Evolutionary conservation across 306 rosid species (phyloP), one percentile per base, ranked within the genome.

Genomic region (Quercus glauca): DNA sequence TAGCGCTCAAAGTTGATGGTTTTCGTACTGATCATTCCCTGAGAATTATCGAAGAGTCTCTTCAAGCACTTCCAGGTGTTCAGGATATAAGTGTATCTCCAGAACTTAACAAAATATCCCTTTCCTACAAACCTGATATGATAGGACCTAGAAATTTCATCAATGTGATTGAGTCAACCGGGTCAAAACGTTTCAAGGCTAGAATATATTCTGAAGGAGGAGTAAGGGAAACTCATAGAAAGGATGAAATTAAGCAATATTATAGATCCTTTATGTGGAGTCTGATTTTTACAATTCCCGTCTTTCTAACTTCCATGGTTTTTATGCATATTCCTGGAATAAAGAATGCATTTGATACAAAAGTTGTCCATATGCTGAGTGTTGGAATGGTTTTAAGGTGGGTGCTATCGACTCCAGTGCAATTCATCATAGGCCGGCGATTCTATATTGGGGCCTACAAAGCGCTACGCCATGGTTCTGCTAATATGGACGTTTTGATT

Each of bases 401-500:
- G 87, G 88, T 88, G 35, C 84, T 93, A 29, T 71, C 95, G 0
- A 91, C 93, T 4, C 97, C 93, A 3, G 92, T 93, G 1, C 97
- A 93, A 78, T 91, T 93, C 55, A 71, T 90, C 82, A 84, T 91
- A 18, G 98, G 98, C 2, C 76, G 87, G 72, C 83, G 97, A 78
- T 93, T 93, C 79, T 93, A 91, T 73, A 55, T 82, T 57, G 95
- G 98, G 15, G 79, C 95, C 1, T 91, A 91, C 69, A 90, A 88
- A 77, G 89, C 98, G 0, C 61, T 93, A 76, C 82, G 92, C 9
- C 82, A 87, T 45, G 93, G 97, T 59, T 88, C 88, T 3, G 89
- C 94, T 11, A 93, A 91, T 59, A 93, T 93, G 98, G 98, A 93
- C 79, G 94, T 93, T 18, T 79, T 93, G 85, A 89, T 93, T 71